Evolutionary conservation across 805 yeast species (phyloP).

Genomic region (Pichia deserticola): DNA sequence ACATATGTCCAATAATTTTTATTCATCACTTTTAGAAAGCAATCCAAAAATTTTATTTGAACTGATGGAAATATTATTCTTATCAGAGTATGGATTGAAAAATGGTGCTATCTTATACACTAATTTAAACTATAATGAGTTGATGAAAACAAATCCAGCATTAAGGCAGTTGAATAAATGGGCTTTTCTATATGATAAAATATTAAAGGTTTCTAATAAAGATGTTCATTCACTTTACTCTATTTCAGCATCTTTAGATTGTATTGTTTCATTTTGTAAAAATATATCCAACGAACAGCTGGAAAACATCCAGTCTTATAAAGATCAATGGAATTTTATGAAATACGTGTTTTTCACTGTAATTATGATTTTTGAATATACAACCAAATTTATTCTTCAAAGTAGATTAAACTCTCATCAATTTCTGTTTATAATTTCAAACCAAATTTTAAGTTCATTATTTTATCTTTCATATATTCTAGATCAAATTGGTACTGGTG

Average conservation of each 20-base stretch:
- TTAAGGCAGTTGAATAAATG: constrained; percentile 42
- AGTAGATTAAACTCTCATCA: constrained; percentile 13
- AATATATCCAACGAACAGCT: constrained; percentile 1
- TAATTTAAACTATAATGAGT: background rate
- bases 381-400: constrained; percentile 23
- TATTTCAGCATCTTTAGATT: background rate
- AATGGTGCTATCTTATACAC: constrained; percentile 11
- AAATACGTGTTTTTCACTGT: constrained; percentile 37
- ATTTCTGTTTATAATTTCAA: background rate
- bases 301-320: background rate
- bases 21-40: background rate
- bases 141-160: constrained; percentile 29
- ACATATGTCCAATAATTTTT: background rate
- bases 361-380: constrained; percentile 44
- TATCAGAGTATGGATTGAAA: constrained; percentile 17
- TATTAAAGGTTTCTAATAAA: constrained; percentile 1
- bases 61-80: constrained; percentile 10
- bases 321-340: constrained; percentile 20
- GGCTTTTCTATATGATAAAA: constrained; percentile 31
- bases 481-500: constrained; percentile 53
- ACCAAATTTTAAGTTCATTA: constrained; percentile 28
- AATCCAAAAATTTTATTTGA: constrained; percentile 14
- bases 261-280: background rate
- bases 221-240: constrained; percentile 29
- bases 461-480: constrained; percentile 41